Base-by-base conservation (phyloP, 2,329 filamentous ascomycete genomes). In the Ophiostoma piceae region DNA sequence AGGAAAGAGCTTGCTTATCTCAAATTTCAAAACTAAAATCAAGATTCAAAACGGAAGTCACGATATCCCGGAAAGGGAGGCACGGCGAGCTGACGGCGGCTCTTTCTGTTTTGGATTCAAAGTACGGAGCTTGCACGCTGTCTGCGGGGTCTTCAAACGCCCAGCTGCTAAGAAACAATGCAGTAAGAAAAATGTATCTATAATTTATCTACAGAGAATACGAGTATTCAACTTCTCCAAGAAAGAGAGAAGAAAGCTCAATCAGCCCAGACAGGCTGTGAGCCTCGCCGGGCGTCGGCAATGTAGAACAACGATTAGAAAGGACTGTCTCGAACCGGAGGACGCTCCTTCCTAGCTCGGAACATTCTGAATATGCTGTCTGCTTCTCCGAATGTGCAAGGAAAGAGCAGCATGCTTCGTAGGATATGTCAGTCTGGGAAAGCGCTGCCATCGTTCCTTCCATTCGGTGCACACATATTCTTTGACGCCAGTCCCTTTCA, bases 251-350 rank as follows among this genome's bases (percentile, higher is more conserved):
- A 41, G 11, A 64, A 9, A 39, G 6, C 12, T 14, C 9, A 16
- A 19, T 64, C 60, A 39, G 60, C 60, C 60, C 60, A 64, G 32
- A 29, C 29, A 19, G 57, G 57, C 57, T 62, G 57, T 37, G 32
- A 64, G 32, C 60, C 60, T 64, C 32, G 60, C 60, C 16, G 60
- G 60, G 60, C 32, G 19, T 64, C 60, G 32, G 5, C 29, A 64
- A 11, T 47, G 32, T 37, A 11, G 29, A n/a, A 37, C 29, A n/a
- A 11, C 60, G 29, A 8, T 11, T 64, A 37, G 29, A 3, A 64
- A 16, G 51, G 22, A 2, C 9, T 26, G 22, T n/a, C 51, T 57
- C 51, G n/a, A 26, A 37, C n/a, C 60, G 60, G 32, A 2, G 29
- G 60, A 26, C 51, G 51, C 51, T 57, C 51, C 8, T 57, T 57